Percentiles rank a stretch among this genome's conserved stretches.
Conservation (phyloP, 2,329 filamentous ascomycete species). For the Hypoxylon sp. region DNA sequence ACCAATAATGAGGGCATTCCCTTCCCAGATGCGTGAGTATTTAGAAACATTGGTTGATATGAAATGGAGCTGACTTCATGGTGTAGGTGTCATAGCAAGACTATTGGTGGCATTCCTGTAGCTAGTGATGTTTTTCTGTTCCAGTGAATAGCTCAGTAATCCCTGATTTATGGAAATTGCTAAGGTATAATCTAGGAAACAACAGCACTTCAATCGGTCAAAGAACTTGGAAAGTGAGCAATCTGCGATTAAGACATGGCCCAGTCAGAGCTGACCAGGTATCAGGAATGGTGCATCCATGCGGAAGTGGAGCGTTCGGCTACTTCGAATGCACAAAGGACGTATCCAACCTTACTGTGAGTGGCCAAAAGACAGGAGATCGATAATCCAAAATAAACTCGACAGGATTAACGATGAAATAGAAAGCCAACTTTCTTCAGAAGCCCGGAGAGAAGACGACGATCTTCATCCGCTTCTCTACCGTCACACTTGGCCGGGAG, state of each 20-base stretch:
- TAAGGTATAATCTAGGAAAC: slow-evolving; percentile 53
- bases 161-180: too few species aligned
- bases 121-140: slow-evolving; percentile 65
- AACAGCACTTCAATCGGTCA: slow-evolving; percentile 70
- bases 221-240: slow-evolving; percentile 62
- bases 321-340: slow-evolving; percentile 60
- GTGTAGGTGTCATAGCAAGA: slow-evolving; percentile 63
- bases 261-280: not conserved
- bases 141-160: slow-evolving; percentile 50
- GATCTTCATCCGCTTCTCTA: slow-evolving; percentile 76
- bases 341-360: slow-evolving; percentile 30
- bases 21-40: slow-evolving; percentile 61
- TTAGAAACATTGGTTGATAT: not conserved
- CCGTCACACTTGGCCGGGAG: slow-evolving; percentile 75
- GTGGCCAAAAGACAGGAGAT: not conserved
- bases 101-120: slow-evolving; percentile 65
- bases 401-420: not conserved
- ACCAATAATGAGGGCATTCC: slow-evolving; percentile 69
- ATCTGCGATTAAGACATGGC: not conserved
- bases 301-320: slow-evolving; percentile 61
- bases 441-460: slow-evolving; percentile 66
- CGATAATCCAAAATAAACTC: not conserved
- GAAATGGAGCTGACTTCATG: not conserved
- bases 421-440: slow-evolving; percentile 54
- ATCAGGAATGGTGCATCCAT: slow-evolving; percentile 49